phyloP scores from a whole-genome alignment of 1,284 basidiomycete species.

The Mycena sp. region DNA sequence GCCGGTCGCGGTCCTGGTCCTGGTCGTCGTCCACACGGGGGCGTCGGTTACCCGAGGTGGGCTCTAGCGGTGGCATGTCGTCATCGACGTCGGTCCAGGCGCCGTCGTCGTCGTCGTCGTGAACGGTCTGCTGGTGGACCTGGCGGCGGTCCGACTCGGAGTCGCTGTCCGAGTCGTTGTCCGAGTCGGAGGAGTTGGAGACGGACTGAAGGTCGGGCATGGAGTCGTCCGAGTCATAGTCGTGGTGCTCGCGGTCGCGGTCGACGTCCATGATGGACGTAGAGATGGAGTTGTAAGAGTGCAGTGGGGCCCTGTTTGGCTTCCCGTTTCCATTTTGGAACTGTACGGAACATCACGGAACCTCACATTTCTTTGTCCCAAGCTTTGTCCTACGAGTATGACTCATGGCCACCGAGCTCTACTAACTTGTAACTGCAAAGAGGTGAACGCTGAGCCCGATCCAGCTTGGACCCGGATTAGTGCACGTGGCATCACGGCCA shows the following conservation, averaged over 20 bases:
- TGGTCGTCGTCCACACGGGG: slow-evolving; percentile 63
- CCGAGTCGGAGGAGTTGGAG: slow-evolving; percentile 47
- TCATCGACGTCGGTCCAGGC: slow-evolving; percentile 5
- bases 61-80: slow-evolving; percentile 36
- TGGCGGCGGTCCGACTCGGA: slow-evolving; percentile 37
- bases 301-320: too few relatives aligned
- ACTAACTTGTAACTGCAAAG: too few relatives aligned
- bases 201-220: slow-evolving; percentile 56
- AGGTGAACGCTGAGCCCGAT: too few relatives aligned
- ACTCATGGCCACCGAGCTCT: too few relatives aligned
- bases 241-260: slow-evolving; percentile 8
- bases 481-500: too few relatives aligned
- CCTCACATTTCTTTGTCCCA: too few relatives aligned
- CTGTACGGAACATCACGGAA: too few relatives aligned
- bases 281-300: too few relatives aligned
- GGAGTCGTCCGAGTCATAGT: slow-evolving; percentile 37
- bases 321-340: too few relatives aligned
- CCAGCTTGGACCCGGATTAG: too few relatives aligned
- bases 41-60: slow-evolving; percentile 49
- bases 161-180: slow-evolving; percentile 37
- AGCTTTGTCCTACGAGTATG: too few relatives aligned
- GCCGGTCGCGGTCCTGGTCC: slow-evolving; percentile 62
- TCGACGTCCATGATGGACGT: slow-evolving; percentile 17
- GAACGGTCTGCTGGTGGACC: slow-evolving; percentile 13
- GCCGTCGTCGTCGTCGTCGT: slow-evolving; percentile 7